Conservation (phyloP, 192 early-diverging fungal species). For the Backusella liffmaniae region DNA sequence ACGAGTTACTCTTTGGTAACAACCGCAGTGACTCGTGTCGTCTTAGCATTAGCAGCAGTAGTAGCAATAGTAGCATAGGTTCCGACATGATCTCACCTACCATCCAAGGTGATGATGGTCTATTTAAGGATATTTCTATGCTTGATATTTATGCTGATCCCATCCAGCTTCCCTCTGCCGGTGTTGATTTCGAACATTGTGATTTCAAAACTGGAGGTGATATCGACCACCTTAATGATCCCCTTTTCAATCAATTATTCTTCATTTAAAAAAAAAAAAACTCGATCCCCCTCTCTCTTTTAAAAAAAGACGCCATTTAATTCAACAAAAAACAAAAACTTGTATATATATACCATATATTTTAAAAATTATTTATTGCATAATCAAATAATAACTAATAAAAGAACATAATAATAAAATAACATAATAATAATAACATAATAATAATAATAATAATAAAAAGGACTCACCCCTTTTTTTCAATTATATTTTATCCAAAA, state of each 20-base stretch:
- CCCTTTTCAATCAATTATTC: slow-evolving; percentile 8
- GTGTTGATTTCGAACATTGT: slow-evolving; percentile 11
- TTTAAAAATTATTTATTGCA: not conserved
- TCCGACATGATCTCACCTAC: not conserved
- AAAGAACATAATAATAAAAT: not conserved
- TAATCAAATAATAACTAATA: not conserved
- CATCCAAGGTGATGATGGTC: not conserved
- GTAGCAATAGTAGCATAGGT: not conserved
- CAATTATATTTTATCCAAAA: not conserved
- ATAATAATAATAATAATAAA: not conserved
- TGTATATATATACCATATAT: slow-evolving; percentile 2
- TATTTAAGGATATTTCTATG: slow-evolving; percentile 5
- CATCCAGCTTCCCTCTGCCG: slow-evolving; percentile 10
- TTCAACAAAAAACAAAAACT: not conserved
- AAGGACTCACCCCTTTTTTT: not conserved
- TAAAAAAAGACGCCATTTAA: not conserved
- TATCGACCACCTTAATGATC: not conserved
- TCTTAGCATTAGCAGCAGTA: not conserved
- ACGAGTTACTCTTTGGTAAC: not conserved
- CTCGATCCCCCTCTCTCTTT: not conserved
- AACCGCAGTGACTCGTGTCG: not conserved
- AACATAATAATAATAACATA: not conserved
- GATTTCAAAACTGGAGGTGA: slow-evolving; percentile 13
- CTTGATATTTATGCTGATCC: slow-evolving; percentile 2
- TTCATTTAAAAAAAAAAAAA: not conserved